These are phyloP conservation scores for Candida oleophila DNA, from an alignment of 805 yeast species.

Conservation along the genomic window DNA sequence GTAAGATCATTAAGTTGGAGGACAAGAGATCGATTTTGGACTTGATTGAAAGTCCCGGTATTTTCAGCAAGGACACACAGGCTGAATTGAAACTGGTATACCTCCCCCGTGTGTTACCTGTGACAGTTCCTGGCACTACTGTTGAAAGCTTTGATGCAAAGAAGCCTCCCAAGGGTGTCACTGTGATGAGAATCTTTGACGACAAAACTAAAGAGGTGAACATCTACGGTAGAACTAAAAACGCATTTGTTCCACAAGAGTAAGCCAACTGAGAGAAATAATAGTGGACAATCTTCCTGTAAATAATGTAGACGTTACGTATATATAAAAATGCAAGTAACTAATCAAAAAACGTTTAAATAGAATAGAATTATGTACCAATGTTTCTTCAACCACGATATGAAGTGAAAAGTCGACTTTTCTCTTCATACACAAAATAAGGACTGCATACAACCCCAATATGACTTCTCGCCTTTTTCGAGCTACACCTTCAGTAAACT, in stretches of 20 bases:
- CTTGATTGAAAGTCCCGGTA: constrained; percentile 43
- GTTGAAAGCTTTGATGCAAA: constrained; percentile 32
- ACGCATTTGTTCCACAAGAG: constrained; percentile 36
- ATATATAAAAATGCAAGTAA: neutral
- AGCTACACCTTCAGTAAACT: too few species aligned
- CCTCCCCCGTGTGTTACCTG: constrained; percentile 59
- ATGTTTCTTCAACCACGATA: too few species aligned
- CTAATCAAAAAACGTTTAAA: too few species aligned
- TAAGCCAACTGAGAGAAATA: neutral
- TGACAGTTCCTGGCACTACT: constrained; percentile 42
- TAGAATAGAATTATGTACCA: too few species aligned
- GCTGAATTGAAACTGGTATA: constrained; percentile 43
- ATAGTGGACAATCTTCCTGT: neutral
- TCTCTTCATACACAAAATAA: too few species aligned
- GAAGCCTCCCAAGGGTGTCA: constrained; percentile 48
- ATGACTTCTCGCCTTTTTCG: neutral
- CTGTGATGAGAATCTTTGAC: constrained; percentile 60
- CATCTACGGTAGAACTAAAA: constrained; percentile 52
- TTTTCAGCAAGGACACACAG: constrained; percentile 38
- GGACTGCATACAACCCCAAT: neutral
- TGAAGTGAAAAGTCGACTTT: too few species aligned
- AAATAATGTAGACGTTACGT: neutral
- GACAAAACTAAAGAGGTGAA: constrained; percentile 52
- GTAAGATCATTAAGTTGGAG: constrained; percentile 30
- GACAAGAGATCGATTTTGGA: constrained; percentile 40